Conservation (phyloP, 768 basidiomycete genomes). For the Tephrocybe sp. region DNA sequence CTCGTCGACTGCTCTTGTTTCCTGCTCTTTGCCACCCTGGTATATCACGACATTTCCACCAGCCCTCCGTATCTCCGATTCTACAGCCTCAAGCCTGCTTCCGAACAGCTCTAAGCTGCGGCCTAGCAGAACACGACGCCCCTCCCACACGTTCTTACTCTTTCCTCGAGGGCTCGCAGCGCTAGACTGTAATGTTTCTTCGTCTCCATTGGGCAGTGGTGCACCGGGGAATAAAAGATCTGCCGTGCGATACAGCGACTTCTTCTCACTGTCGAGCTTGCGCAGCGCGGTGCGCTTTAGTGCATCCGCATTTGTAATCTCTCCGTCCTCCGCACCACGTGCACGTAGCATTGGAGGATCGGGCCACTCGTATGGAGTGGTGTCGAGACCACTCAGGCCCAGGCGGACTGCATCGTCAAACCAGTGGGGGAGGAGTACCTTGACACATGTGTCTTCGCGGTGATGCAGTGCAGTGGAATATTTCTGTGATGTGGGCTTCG, state of each 20-base stretch:
- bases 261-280: constrained; percentile 32
- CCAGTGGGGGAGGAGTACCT: constrained; percentile 87
- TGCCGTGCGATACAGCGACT: constrained; percentile 29
- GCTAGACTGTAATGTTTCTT: constrained; percentile 8
- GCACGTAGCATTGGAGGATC: constrained; percentile 53
- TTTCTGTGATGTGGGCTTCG: constrained; percentile 50
- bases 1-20: constrained; percentile 37
- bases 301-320: constrained; percentile 16
- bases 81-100: constrained; percentile 52
- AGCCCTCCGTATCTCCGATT: constrained; percentile 55
- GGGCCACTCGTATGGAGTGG: constrained; percentile 70
- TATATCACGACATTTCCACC: constrained; percentile 51
- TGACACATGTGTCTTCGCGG: constrained; percentile 56
- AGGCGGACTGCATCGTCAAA: constrained; percentile 78
- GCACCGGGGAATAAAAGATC: constrained; percentile 27
- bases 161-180: constrained; percentile 11
- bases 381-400: constrained; percentile 48
- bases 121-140: constrained; percentile 61
- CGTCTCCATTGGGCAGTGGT: constrained; percentile 12
- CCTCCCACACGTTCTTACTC: constrained; percentile 52
- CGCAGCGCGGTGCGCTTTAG: constrained; percentile 16
- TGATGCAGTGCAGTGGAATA: constrained; percentile 57
- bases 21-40: constrained; percentile 19
- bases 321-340: constrained; percentile 20
- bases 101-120: constrained; percentile 52